A percentile compares a stretch with the other conserved stretches of the same genome.
Evolutionary conservation across 176 grass and related monocot genomes (phyloP).

Genomic region (Carex kokanica): DNA sequence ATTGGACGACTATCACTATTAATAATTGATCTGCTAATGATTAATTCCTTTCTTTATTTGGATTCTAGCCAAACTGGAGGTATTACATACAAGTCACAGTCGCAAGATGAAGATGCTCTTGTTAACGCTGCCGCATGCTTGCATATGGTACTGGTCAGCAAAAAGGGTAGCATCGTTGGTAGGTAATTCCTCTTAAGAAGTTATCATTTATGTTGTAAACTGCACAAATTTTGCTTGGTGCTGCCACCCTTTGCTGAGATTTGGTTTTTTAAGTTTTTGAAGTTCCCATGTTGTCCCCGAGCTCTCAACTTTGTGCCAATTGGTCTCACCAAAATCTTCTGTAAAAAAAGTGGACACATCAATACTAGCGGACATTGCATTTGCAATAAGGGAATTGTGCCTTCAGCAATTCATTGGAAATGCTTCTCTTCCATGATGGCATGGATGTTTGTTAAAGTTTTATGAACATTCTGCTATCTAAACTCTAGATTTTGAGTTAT

Average conservation of each 20-base stretch:
- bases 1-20: neutral
- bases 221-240: neutral
- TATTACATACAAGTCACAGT: conserved; percentile 92
- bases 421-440: neutral
- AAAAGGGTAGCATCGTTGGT: conserved; percentile 73
- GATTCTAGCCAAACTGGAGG: conserved; percentile 53
- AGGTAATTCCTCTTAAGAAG: conserved; percentile 24
- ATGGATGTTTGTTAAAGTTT: neutral
- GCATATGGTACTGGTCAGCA: conserved; percentile 81
- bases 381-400: neutral
- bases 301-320: neutral
- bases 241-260: neutral
- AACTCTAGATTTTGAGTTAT: neutral
- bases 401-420: neutral
- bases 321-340: neutral
- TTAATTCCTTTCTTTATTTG: conserved; percentile 18
- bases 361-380: neutral
- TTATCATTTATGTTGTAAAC: neutral
- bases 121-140: conserved; percentile 81
- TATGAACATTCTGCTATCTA: neutral
- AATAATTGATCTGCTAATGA: conserved; percentile 3
- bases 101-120: conserved; percentile 99
- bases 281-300: neutral
- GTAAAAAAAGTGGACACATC: neutral
- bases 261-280: neutral